Percentiles rank a stretch among this genome's conserved stretches.
These are phyloP conservation scores for Aegilops speltoides DNA, from an alignment of 176 grass and related monocot genomes.

Conservation along the genomic window DNA sequence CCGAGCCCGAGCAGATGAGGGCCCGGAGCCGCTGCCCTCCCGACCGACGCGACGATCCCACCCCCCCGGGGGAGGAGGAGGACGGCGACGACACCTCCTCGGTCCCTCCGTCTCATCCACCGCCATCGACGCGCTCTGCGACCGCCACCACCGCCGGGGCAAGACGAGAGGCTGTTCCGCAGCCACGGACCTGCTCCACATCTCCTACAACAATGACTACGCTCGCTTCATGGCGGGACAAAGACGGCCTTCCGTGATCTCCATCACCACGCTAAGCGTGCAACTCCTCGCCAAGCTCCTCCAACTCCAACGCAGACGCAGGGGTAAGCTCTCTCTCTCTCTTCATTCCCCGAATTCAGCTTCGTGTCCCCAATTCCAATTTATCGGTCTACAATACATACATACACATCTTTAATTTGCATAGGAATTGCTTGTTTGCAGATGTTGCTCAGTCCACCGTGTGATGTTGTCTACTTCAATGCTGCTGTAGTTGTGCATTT, in stretches of 20 bases:
- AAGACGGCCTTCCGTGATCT: constrained; percentile 89
- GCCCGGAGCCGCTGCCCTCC: background rate
- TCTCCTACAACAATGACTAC: constrained; percentile 95
- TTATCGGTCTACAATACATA: too few relatives aligned
- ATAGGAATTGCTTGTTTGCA: too few relatives aligned
- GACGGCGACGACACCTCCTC: constrained; percentile 21
- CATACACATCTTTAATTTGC: too few relatives aligned
- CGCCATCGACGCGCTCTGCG: background rate
- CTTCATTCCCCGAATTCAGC: too few relatives aligned
- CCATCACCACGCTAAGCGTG: constrained; percentile 1
- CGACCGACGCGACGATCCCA: constrained; percentile 23
- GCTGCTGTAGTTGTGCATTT: too few relatives aligned
- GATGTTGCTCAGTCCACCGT: too few relatives aligned
- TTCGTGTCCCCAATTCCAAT: too few relatives aligned
- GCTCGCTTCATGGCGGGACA: constrained; percentile 88
- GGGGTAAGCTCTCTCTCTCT: too few relatives aligned
- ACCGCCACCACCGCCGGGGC: background rate
- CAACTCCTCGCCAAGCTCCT: too few relatives aligned
- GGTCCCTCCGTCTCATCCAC: background rate
- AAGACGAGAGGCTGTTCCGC: background rate
- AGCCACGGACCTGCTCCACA: constrained; percentile 60
- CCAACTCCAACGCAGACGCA: too few relatives aligned
- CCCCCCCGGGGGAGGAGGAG: constrained; percentile 34
- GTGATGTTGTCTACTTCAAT: too few relatives aligned
- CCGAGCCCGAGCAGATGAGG: background rate